Percentiles rank a stretch among this genome's conserved stretches.
These are phyloP conservation scores for Apiotrichum mycotoxinovorans DNA, from an alignment of 1,284 basidiomycete genomes.

Conservation along the genomic window DNA sequence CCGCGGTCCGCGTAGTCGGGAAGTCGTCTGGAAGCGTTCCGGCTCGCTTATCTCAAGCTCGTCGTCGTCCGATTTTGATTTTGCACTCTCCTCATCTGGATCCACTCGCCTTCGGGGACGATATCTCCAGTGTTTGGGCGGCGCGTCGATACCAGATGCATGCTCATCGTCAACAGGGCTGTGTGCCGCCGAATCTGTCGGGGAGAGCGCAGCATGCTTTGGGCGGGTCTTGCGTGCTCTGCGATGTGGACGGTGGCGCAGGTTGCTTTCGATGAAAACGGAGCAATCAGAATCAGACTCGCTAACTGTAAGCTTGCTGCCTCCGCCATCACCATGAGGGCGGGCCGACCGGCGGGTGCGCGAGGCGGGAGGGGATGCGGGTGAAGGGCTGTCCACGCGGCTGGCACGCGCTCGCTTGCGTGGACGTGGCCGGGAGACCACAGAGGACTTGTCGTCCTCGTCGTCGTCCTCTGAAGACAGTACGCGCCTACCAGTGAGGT, in stretches of 20 bases:
- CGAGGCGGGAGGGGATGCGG: too few species aligned
- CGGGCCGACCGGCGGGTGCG: too few species aligned
- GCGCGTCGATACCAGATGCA: neutral
- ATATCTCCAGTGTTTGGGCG: neutral
- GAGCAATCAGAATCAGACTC: too few species aligned
- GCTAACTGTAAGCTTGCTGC: too few species aligned
- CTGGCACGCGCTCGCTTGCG: neutral
- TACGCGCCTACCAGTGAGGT: neutral
- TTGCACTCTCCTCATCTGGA: conserved; percentile 24
- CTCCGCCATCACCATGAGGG: too few species aligned
- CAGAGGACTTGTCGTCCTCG: neutral
- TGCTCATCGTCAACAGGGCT: neutral
- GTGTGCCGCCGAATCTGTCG: too few species aligned
- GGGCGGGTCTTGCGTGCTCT: too few species aligned
- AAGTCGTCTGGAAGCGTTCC: conserved; percentile 54
- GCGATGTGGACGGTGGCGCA: too few species aligned
- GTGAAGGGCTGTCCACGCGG: too few species aligned
- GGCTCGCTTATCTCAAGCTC: conserved; percentile 54
- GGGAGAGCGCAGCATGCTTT: too few species aligned
- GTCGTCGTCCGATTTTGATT: conserved; percentile 33
- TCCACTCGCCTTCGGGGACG: conserved; percentile 1
- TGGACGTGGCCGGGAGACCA: neutral
- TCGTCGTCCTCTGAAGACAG: neutral
- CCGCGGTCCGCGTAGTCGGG: conserved; percentile 30
- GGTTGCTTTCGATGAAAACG: too few species aligned